phyloP scores from a whole-genome alignment of 805 yeast genomes.

The Sugiyamaella smithiae region DNA sequence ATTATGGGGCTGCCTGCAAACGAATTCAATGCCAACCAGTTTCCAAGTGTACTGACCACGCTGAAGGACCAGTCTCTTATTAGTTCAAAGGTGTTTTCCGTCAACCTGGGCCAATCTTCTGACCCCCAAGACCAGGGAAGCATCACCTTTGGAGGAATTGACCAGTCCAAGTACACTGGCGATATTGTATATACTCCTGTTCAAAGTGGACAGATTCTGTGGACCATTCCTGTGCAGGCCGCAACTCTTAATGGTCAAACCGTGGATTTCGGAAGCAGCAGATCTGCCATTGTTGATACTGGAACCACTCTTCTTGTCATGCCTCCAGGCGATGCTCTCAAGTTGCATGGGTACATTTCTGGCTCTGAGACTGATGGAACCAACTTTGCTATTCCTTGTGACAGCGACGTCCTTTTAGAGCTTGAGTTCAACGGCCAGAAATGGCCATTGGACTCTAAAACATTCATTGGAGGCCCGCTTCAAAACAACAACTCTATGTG shows the following conservation, averaged over 20 bases:
- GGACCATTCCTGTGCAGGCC: slow-evolving; percentile 49
- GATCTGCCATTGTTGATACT: slow-evolving; percentile 53
- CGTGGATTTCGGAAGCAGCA: slow-evolving; percentile 35
- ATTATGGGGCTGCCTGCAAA: slow-evolving; percentile 56
- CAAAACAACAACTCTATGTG: slow-evolving; percentile 48
- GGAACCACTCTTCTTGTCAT: slow-evolving; percentile 64
- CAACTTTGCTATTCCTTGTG: slow-evolving; percentile 60
- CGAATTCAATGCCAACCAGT: slow-evolving; percentile 36
- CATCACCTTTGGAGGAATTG: slow-evolving; percentile 44
- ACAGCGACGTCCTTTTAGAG: slow-evolving; percentile 41
- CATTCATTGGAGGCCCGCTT: slow-evolving; percentile 51
- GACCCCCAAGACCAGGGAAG: slow-evolving; percentile 40
- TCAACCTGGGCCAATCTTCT: slow-evolving; percentile 40
- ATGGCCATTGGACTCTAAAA: slow-evolving; percentile 44
- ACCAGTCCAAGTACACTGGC: slow-evolving; percentile 42
- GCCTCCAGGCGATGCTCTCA: slow-evolving; percentile 53
- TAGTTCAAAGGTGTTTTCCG: slow-evolving; percentile 41
- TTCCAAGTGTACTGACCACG: slow-evolving; percentile 28
- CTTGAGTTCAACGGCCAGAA: slow-evolving; percentile 45
- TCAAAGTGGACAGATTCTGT: slow-evolving; percentile 34
- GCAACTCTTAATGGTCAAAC: slow-evolving; percentile 37
- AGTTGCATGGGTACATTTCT: slow-evolving; percentile 50
- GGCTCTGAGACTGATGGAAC: slow-evolving; percentile 56
- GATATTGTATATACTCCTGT: slow-evolving; percentile 40
- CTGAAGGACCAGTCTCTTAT: slow-evolving; percentile 27